A percentile compares a stretch with the other conserved stretches of the same genome.
Evolutionary conservation across 164 flowering plant species (phyloP).

Genomic region (Akebia trifoliata): DNA sequence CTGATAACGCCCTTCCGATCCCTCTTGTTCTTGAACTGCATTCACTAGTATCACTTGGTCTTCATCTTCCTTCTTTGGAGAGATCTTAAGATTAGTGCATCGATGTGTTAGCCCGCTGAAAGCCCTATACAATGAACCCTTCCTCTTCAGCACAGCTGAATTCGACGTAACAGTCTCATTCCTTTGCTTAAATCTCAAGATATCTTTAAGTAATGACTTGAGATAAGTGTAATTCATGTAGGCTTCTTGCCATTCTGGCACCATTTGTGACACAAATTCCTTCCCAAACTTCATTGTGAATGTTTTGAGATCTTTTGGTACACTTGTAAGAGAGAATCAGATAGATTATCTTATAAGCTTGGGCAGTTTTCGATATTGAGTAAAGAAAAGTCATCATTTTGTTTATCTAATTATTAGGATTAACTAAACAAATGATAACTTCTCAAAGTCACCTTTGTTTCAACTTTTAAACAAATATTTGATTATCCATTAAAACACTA

Average conservation of each 20-base stretch:
- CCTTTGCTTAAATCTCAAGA: conserved; percentile 1
- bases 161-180: neutral
- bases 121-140: conserved; percentile 20
- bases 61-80: neutral
- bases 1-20: conserved; percentile 23
- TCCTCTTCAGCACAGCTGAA: conserved; percentile 1
- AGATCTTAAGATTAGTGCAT: neutral
- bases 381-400: too few relatives aligned
- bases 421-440: too few relatives aligned
- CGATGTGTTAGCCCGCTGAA: conserved; percentile 23
- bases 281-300: conserved; percentile 72
- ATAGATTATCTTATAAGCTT: too few relatives aligned
- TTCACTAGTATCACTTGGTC: conserved; percentile 19
- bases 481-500: too few relatives aligned
- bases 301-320: too few relatives aligned
- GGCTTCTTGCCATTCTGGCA: conserved; percentile 68
- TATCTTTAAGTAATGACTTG: conserved; percentile 22
- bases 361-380: too few relatives aligned
- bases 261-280: conserved; percentile 55
- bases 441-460: too few relatives aligned
- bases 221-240: conserved; percentile 44
- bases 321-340: too few relatives aligned
- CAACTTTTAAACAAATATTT: too few relatives aligned
- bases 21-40: conserved; percentile 2
- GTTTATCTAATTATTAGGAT: too few relatives aligned